A percentile compares a stretch with the other conserved stretches of the same genome.
Evolutionary conservation across 1,139 yeast species (phyloP).

Genomic region (Debaryomycetaceae sp.): DNA sequence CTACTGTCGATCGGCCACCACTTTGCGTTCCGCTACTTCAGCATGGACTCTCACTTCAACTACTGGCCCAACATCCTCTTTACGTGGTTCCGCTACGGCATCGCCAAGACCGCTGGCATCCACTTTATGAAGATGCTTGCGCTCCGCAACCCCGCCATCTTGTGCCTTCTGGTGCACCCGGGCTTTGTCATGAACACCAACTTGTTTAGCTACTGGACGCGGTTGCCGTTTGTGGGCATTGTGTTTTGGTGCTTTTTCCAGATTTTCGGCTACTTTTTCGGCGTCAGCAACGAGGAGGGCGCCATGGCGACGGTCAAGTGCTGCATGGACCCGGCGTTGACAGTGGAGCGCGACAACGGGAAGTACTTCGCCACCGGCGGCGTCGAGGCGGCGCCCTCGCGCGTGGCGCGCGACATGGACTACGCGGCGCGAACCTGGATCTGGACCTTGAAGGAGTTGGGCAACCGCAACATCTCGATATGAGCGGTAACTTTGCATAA

Average conservation of each 20-base stretch:
- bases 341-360: conserved; percentile 29
- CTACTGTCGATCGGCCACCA: conserved; percentile 70
- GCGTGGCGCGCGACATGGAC: conserved; percentile 54
- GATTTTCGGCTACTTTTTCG: conserved; percentile 62
- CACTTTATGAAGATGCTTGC: conserved; percentile 69
- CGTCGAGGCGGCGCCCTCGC: conserved; percentile 44
- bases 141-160: conserved; percentile 59
- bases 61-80: conserved; percentile 61
- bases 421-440: conserved; percentile 74
- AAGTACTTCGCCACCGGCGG: conserved; percentile 36
- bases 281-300: conserved; percentile 71
- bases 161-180: conserved; percentile 73
- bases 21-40: conserved; percentile 48
- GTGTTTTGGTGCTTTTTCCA: conserved; percentile 68
- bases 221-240: conserved; percentile 72
- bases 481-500: conserved; percentile 1
- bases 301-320: conserved; percentile 62
- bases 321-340: conserved; percentile 52
- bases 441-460: conserved; percentile 70
- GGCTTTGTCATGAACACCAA: conserved; percentile 83
- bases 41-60: conserved; percentile 50
- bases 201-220: conserved; percentile 68
- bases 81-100: conserved; percentile 76
- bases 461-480: conserved; percentile 38
- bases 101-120: conserved; percentile 77